Percentiles rank a stretch among this genome's conserved stretches.
Conservation (phyloP, 257 asterid species). For the Gentiana macrophylla region DNA sequence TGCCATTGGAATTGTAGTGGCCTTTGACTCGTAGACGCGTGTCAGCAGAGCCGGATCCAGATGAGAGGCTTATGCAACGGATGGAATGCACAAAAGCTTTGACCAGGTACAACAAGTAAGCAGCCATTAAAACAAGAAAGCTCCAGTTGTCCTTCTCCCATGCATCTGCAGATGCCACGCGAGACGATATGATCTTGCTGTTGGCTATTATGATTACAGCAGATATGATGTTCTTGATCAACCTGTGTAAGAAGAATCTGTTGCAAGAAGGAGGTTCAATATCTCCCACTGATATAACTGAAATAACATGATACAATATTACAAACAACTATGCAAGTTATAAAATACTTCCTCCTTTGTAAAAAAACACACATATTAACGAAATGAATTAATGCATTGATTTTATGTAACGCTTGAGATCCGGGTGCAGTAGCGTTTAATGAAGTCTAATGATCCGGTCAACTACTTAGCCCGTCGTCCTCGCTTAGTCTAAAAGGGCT, state of each 20-base stretch:
- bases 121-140: constrained; percentile 14
- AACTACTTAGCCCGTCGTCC: no score
- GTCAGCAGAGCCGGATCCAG: background rate
- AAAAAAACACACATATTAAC: background rate
- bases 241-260: constrained; percentile 12
- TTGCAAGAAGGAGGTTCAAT: background rate
- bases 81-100: constrained; percentile 7
- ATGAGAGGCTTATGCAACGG: background rate
- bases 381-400: background rate
- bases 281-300: background rate
- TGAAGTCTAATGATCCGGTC: no score
- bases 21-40: background rate
- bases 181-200: constrained; percentile 1
- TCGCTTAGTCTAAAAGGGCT: no score
- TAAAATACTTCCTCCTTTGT: background rate
- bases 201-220: constrained; percentile 12
- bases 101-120: constrained; percentile 16
- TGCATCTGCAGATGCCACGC: constrained; percentile 3
- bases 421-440: no score
- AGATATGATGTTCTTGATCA: constrained; percentile 13
- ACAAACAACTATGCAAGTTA: background rate
- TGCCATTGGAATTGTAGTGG: background rate
- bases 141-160: constrained; percentile 10
- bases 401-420: background rate
- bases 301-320: background rate